Percentiles rank a stretch among this genome's conserved stretches.
These are phyloP conservation scores for Phytophthora podocarpi DNA, from an alignment of 352 stramenopile species.

Conservation along the genomic window DNA sequence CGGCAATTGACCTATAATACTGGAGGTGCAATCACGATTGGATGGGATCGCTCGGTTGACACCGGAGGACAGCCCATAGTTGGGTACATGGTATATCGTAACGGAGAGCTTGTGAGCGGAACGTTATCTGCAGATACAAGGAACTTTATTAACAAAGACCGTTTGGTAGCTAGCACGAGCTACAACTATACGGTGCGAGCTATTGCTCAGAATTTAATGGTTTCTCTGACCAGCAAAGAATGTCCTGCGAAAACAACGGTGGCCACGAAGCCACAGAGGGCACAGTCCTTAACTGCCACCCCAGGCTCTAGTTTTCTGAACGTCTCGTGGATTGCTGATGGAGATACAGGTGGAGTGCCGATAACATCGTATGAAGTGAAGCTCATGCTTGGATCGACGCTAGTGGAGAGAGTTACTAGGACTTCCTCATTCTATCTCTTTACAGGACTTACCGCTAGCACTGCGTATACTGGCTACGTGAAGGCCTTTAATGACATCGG, in stretches of 20 bases:
- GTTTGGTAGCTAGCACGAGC: conserved; percentile 35
- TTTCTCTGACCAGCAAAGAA: conserved; percentile 44
- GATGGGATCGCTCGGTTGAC: conserved; percentile 61
- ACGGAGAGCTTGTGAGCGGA: conserved; percentile 34
- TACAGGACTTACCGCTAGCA: conserved; percentile 39
- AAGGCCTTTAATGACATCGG: conserved; percentile 44
- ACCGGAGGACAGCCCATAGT: conserved; percentile 51
- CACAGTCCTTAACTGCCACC: conserved; percentile 6
- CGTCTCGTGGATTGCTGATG: conserved; percentile 41
- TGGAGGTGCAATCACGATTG: conserved; percentile 61
- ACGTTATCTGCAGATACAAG: conserved; percentile 21
- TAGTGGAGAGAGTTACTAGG: conserved; percentile 21
- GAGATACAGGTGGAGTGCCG: conserved; percentile 49
- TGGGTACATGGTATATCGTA: conserved; percentile 60
- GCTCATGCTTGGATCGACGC: conserved; percentile 25
- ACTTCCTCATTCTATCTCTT: conserved; percentile 34
- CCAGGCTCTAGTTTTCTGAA: conserved; percentile 45
- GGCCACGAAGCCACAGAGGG: conserved; percentile 44
- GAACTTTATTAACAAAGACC: conserved; percentile 45
- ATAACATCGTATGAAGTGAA: conserved; percentile 45
- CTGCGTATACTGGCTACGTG: conserved; percentile 38
- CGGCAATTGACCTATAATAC: conserved; percentile 45
- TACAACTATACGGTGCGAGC: conserved; percentile 60
- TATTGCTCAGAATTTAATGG: conserved; percentile 43
- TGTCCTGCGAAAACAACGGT: conserved; percentile 35